Evolutionary conservation across 495 filamentous ascomycete species (phyloP).

Genomic region (Penicillium daleae): DNA sequence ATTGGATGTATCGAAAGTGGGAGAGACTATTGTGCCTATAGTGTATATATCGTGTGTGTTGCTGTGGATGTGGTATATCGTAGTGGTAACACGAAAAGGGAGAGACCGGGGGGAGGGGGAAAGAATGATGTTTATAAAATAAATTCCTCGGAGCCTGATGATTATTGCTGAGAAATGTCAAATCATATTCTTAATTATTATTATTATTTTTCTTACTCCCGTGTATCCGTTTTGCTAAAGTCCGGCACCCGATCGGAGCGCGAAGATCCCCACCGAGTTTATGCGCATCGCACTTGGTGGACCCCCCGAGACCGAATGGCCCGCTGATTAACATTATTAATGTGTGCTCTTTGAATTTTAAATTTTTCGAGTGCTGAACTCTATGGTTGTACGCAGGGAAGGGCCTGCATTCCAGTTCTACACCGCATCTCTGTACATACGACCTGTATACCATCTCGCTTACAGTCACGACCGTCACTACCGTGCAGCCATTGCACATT

Average conservation of each 20-base stretch:
- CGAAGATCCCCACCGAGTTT: constrained; percentile 14
- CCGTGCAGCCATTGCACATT: background rate
- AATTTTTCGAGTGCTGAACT: too few relatives aligned
- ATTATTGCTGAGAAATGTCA: constrained; percentile 5
- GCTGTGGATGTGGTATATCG: background rate
- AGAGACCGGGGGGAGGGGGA: background rate
- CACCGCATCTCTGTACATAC: constrained; percentile 3
- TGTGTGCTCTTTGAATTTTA: background rate
- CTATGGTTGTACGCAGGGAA: background rate
- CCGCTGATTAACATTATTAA: constrained; percentile 13
- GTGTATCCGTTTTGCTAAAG: constrained; percentile 13
- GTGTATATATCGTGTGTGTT: background rate
- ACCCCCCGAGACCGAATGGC: constrained; percentile 10
- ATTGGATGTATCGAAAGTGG: background rate
- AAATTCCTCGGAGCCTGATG: constrained; percentile 4
- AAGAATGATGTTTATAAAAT: constrained; percentile 9
- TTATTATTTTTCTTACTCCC: constrained; percentile 9
- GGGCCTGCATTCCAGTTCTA: background rate
- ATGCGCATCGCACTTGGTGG: constrained; percentile 11
- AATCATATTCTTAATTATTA: constrained; percentile 8
- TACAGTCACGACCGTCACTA: too few relatives aligned
- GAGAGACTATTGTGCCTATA: background rate
- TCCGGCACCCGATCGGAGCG: constrained; percentile 17
- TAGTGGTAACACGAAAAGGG: background rate
- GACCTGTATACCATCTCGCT: background rate